Base-by-base conservation (phyloP, 495 filamentous ascomycete species). In the Terfezia claveryi region DNA sequence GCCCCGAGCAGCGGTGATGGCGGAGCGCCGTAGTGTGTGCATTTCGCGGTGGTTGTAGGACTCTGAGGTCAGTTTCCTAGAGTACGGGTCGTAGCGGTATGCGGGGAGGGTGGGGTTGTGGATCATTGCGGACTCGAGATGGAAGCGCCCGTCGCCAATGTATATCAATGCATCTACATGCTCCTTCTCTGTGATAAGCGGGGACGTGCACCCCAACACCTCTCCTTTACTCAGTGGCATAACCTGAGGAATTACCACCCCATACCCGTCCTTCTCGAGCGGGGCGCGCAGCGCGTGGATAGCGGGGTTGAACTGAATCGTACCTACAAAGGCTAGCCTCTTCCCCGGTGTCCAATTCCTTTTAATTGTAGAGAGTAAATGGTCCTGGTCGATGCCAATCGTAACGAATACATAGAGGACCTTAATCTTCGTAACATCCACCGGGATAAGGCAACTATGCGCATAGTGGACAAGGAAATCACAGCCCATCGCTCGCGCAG, bases 371-470 rank as follows among this genome's bases (percentile, higher is more conserved):
- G 81, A 80, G 23, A 94, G 65, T 2, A 99, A 76, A 66, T 99
- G 91, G 4, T 76, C 63, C 0, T 82, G 83, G 70, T 96, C 91
- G 68, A 99, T 95, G 68, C 79, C 82, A 67, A 99, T 96, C 64
- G 93, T 88, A 51, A 99, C 91, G 63, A 99, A 99, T 58, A 99
- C 86, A 65, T 99, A 99, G 0, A 99, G 73, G 0, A 87, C 94
- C 65, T 87, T 87, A 63, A 99, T 94, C 63, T 82, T 81, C 17
- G 91, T 99, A 10, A 94, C 82, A 62, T 91, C 87, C 0, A 96
- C 87, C 0, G 91, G 92, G 59, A 99, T 93, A 11, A 99, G 74
- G 61, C 91, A 99, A 66, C 81, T 87, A 67, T 99, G 91, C 0
- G 91, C 91, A 64, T 99, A 99, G 68, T 99, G 91, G 1, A 99